These are phyloP conservation scores for Bonia amplexicaulis DNA, from an alignment of 176 grass and related monocot species.

Conservation along the genomic window DNA sequence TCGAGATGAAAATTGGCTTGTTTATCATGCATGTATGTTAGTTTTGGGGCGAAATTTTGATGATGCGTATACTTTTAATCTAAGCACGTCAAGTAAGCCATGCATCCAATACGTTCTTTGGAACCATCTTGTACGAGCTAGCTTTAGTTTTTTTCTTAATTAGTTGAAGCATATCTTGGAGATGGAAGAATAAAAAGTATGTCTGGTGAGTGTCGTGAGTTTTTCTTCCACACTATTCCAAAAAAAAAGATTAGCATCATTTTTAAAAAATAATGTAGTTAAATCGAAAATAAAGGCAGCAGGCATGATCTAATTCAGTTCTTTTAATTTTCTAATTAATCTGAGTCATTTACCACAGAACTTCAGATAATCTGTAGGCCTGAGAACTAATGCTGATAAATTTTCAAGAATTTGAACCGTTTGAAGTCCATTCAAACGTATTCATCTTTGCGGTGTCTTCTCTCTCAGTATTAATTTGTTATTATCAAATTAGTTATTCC, in stretches of 20 bases:
- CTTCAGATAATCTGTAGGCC: neutral
- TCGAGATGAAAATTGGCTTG: neutral
- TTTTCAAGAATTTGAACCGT: neutral
- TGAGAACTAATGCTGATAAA: neutral
- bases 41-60: neutral
- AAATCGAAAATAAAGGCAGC: neutral
- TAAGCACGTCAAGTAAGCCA: neutral
- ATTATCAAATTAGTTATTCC: neutral
- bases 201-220: neutral
- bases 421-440: neutral
- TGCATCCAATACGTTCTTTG: neutral
- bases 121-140: neutral
- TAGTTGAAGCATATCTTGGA: neutral
- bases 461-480: neutral
- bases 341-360: neutral
- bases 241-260: neutral
- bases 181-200: neutral
- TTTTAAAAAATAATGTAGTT: neutral
- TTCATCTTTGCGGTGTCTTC: neutral
- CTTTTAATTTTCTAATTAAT: neutral
- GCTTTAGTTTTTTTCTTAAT: neutral
- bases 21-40: neutral
- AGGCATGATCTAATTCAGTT: neutral
- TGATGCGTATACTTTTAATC: neutral
- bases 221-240: neutral